Base-by-base conservation (phyloP, 331 rosid species). In the Stylosanthes scabra region DNA sequence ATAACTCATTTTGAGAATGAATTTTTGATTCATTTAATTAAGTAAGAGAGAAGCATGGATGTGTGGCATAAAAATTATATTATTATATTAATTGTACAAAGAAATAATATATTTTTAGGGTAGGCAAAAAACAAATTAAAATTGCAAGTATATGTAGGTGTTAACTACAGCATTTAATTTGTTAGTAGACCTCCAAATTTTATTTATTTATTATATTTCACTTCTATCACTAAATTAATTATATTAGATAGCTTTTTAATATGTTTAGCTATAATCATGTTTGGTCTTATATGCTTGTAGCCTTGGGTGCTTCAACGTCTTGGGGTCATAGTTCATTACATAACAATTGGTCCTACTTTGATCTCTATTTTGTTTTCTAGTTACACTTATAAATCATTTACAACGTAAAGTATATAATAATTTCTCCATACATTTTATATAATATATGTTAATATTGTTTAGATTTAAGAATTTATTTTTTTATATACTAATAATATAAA, bases 291-390 rank as follows among this genome's bases (percentile, higher is more conserved):
- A 57, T 42, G 71, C 5, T 37, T 50, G 64, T 40, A 68, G 3
- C 25, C 5, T 37, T 47, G 16, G 15, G 75, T 50, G 50, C 42
- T 62, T 69, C 71, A 51, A 51, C 66, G 59, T 41, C 71, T 69
- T 54, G 51, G n/a, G n/a, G n/a, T n/a, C n/a, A n/a, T n/a, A 77
- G 63, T 41, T 71, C 29, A 69, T 69, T 34, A 51, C 76, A 62
- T 40, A 77, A 40, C 59, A 11, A 28, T 29, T 61, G 51, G 65
- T 77, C 65, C 41, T 16, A 51, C 41, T 68, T 77, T 77, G 81
- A 77, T 60, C 65, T 16, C 50, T 68, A 10, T 50, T 77, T 68
- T 68, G 71, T 68, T 60, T 11, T 68, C 25, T 59, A 58, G 41
- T 66, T 66, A 2, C 5, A 57, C 44, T 47, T n/a, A 46, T 31